Evolutionary conservation across 148 eudicot species (phyloP).

Genomic region (Fagopyrum esculentum): DNA sequence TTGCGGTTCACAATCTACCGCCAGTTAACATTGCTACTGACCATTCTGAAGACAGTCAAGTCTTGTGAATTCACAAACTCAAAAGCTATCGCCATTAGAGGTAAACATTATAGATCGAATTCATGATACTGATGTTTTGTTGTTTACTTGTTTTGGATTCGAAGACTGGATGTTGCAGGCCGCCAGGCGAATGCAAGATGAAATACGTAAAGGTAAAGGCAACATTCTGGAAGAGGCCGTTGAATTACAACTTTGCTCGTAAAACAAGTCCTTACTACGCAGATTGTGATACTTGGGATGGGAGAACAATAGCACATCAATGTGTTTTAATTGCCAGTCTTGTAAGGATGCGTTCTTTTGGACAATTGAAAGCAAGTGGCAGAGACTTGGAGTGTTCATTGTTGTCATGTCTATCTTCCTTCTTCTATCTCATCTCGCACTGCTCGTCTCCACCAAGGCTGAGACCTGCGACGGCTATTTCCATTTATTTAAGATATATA

Average conservation of each 20-base stretch:
- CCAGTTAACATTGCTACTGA: too few species aligned
- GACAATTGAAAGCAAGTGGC: slow-evolving; percentile 24
- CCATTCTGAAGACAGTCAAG: too few species aligned
- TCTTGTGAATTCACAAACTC: too few species aligned
- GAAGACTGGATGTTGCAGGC: slow-evolving; percentile 39
- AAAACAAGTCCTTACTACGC: not conserved
- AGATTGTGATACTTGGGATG: slow-evolving; percentile 38
- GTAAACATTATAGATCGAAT: too few species aligned
- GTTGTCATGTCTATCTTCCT: slow-evolving; percentile 23
- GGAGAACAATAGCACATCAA: slow-evolving; percentile 18
- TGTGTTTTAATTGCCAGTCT: slow-evolving; percentile 28
- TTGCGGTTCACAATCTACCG: too few species aligned
- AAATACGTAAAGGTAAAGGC: slow-evolving; percentile 31
- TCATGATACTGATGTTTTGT: too few species aligned
- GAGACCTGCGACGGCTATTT: not conserved
- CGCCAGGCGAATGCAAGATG: slow-evolving; percentile 30
- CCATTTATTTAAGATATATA: too few species aligned
- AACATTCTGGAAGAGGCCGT: slow-evolving; percentile 23
- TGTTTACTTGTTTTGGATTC: too few species aligned
- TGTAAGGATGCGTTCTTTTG: slow-evolving; percentile 25
- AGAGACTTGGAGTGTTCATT: slow-evolving; percentile 26
- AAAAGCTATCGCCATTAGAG: too few species aligned
- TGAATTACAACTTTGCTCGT: not conserved
- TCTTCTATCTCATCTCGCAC: slow-evolving; percentile 19
- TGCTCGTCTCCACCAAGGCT: slow-evolving; percentile 25